These are phyloP conservation scores for Entonaema liquescens DNA, from an alignment of 495 filamentous ascomycete genomes.

Conservation along the genomic window DNA sequence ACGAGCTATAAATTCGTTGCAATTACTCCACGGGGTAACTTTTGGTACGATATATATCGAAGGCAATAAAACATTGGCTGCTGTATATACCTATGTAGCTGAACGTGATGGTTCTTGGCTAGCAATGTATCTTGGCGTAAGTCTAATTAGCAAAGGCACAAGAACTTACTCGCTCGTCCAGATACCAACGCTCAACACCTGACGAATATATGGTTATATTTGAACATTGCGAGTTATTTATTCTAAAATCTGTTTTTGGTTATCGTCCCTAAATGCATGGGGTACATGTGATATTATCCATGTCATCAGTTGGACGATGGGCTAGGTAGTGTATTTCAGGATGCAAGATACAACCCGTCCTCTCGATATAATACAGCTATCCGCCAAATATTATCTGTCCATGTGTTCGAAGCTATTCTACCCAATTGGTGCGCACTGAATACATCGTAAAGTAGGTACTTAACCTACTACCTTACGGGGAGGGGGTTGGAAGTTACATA, in stretches of 20 bases:
- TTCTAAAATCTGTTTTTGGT: not conserved
- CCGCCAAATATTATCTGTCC: not conserved
- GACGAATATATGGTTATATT: not conserved
- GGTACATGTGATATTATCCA: not conserved
- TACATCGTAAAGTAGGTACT: not conserved
- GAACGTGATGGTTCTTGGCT: not conserved
- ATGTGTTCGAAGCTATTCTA: not conserved
- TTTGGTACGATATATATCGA: not conserved
- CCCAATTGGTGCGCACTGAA: not conserved
- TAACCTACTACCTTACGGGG: not conserved
- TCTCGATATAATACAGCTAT: not conserved
- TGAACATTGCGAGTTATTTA: not conserved
- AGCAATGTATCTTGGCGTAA: not conserved
- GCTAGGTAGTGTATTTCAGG: not conserved
- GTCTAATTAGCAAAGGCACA: not conserved
- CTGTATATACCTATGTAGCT: not conserved
- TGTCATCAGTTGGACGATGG: not conserved
- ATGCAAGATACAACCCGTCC: not conserved
- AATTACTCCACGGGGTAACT: too few species aligned
- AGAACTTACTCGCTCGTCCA: not conserved
- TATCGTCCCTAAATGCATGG: not conserved
- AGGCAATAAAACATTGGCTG: not conserved
- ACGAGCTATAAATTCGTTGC: constrained; percentile 54
- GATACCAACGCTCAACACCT: not conserved
- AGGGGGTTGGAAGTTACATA: not conserved